Base-by-base conservation (phyloP, 306 rosid genomes). In the Lithocarpus polystachyus region DNA sequence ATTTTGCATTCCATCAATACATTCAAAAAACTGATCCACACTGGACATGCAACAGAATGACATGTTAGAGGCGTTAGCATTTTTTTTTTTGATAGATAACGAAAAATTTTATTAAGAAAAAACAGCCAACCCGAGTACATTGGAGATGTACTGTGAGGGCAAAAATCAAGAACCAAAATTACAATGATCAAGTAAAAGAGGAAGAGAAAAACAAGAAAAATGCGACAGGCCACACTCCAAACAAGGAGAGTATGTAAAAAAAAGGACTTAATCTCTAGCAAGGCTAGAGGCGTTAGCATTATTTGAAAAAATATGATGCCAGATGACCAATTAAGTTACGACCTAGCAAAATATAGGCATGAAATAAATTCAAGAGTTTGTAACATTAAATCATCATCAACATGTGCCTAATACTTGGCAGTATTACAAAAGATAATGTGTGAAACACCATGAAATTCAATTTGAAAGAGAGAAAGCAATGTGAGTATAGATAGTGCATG, bases 1-100 rank as follows among this genome's bases (percentile, higher is more conserved):
- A 87, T 88, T 92, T 83, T 97, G 89, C 92, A 94, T 89, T 83
- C 90, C 99, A 89, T 94, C 97, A 75, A 94, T 81, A 82, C 99
- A 94, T 86, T 94, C 99, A 83, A 94, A 94, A 85, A 94, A 94
- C 68, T 92, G 97, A 80, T 94, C 97, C 88, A 94, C 95, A 62
- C 99, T 94, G 92, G 89, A 91, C 74, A 74, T n/a, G 65, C 55
- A 78, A 84, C 82, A 68, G 40, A n/a, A 79, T 20, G 48, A 71
- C 69, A 68, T 74, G 7, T 4, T 37, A 76, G 74, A 62, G 57
- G 80, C 78, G 74, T 75, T n/a, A n/a, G n/a, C n/a, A n/a, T n/a
- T n/a, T n/a, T n/a, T n/a, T n/a, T n/a, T n/a, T n/a, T n/a, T n/a
- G n/a, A n/a, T n/a, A n/a, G n/a, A n/a, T n/a, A n/a, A n/a, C n/a